A percentile compares a stretch with the other conserved stretches of the same genome.
Evolutionary conservation across 257 asterid genomes (phyloP).

Genomic region (Solanum verrucosum): DNA sequence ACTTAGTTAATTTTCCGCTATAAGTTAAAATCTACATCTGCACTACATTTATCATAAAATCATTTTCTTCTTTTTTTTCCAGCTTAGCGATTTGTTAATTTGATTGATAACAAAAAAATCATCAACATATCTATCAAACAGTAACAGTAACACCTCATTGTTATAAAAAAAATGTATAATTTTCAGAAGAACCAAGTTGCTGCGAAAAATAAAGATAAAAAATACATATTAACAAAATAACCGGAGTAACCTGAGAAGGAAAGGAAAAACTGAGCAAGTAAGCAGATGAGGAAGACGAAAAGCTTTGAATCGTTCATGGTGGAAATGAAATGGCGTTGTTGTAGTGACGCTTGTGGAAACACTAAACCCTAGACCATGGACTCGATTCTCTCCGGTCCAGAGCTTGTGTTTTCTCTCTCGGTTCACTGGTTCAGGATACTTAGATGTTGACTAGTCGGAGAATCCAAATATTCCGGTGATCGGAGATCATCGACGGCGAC

Average conservation of each 20-base stretch:
- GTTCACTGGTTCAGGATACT: neutral
- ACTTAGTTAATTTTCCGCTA: neutral
- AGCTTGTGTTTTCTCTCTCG: neutral
- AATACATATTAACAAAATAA: neutral
- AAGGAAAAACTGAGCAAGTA: conserved; percentile 24
- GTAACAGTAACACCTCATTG: neutral
- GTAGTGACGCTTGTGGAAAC: neutral
- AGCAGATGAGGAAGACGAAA: conserved; percentile 28
- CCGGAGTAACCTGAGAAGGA: conserved; percentile 40
- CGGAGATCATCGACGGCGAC: neutral
- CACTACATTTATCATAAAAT: neutral
- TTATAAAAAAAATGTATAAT: neutral
- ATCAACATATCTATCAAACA: neutral
- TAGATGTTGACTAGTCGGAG: neutral
- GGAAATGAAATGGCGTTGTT: neutral
- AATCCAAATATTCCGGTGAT: neutral
- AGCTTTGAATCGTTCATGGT: conserved; percentile 43
- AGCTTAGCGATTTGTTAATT: neutral
- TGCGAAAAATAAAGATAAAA: neutral
- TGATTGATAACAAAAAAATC: neutral
- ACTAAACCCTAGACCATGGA: conserved; percentile 53
- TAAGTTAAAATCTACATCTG: neutral
- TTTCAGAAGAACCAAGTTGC: neutral
- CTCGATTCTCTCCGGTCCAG: neutral
- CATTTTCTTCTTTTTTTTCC: neutral